Evolutionary conservation across 805 yeast species (phyloP).

Genomic region (Teunomyces atbi): DNA sequence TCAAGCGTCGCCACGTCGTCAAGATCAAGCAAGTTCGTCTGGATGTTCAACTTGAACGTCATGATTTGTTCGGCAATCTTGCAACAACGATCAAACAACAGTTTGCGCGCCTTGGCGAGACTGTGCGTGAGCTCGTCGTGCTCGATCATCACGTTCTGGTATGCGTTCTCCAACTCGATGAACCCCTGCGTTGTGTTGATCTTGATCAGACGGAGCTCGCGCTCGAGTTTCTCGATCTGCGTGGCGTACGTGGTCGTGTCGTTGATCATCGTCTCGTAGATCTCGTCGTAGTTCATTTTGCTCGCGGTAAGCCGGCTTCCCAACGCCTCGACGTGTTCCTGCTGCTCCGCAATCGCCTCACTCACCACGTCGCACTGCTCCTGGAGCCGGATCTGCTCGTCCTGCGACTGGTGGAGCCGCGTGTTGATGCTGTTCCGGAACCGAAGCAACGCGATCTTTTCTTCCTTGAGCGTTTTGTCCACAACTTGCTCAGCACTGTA

Average conservation of each 20-base stretch:
- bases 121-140: slow-evolving; percentile 49
- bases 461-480: slow-evolving; percentile 44
- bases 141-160: slow-evolving; percentile 51
- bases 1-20: slow-evolving; percentile 48
- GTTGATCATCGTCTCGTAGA: slow-evolving; percentile 52
- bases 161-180: slow-evolving; percentile 44
- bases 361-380: slow-evolving; percentile 56
- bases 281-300: slow-evolving; percentile 54
- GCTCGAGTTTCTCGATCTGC: slow-evolving; percentile 64
- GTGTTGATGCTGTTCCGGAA: slow-evolving; percentile 35
- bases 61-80: slow-evolving; percentile 59
- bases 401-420: slow-evolving; percentile 51
- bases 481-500: slow-evolving; percentile 36
- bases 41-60: slow-evolving; percentile 65
- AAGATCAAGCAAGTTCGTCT: slow-evolving; percentile 59
- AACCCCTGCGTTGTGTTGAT: slow-evolving; percentile 49
- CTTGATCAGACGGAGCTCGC: slow-evolving; percentile 51
- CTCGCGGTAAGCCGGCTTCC: slow-evolving; percentile 54
- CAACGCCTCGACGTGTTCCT: slow-evolving; percentile 54
- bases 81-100: slow-evolving; percentile 52
- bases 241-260: slow-evolving; percentile 54
- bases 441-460: slow-evolving; percentile 38
- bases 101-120: slow-evolving; percentile 46
- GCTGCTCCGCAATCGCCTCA: slow-evolving; percentile 55
- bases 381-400: slow-evolving; percentile 55